A percentile compares a stretch with the other conserved stretches of the same genome.
These are phyloP conservation scores for Pilatotrama ljubarskyi DNA, from an alignment of 768 basidiomycete species.

Conservation along the genomic window DNA sequence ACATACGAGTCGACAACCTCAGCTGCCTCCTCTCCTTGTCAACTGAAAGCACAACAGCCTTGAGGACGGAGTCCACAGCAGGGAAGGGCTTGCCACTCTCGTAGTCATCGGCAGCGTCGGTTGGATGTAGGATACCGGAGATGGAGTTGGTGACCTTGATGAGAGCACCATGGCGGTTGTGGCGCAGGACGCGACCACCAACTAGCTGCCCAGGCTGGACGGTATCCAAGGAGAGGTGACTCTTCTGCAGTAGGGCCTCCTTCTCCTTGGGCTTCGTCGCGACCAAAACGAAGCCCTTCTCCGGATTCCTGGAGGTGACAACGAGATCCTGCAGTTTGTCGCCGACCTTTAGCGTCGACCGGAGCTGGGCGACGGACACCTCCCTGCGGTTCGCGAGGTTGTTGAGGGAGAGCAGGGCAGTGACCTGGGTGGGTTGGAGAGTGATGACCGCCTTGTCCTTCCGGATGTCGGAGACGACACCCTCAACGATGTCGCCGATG, in stretches of 20 bases:
- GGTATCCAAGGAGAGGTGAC: conserved; percentile 60
- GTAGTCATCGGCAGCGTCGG: conserved; percentile 82
- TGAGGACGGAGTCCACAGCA: conserved; percentile 62
- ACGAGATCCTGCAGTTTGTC: conserved; percentile 75
- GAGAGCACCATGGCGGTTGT: conserved; percentile 69
- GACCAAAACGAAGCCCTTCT: conserved; percentile 85
- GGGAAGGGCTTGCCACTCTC: conserved; percentile 58
- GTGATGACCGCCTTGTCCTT: conserved; percentile 79
- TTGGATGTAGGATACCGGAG: conserved; percentile 77
- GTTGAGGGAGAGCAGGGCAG: conserved; percentile 84
- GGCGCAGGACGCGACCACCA: conserved; percentile 76
- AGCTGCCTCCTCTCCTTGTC: conserved; percentile 68
- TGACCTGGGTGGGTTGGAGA: conserved; percentile 66
- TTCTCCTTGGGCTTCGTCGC: conserved; percentile 68
- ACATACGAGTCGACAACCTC: conserved; percentile 78
- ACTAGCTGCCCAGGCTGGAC: conserved; percentile 73
- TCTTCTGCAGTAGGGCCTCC: conserved; percentile 47
- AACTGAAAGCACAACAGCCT: conserved; percentile 68
- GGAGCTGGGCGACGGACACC: conserved; percentile 65
- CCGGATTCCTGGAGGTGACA: conserved; percentile 86
- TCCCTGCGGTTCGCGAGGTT: conserved; percentile 81
- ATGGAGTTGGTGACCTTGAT: conserved; percentile 75
- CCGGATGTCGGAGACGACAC: conserved; percentile 77
- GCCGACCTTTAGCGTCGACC: conserved; percentile 60
- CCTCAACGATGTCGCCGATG: conserved; percentile 73